Conservation (phyloP, 1,284 basidiomycete genomes). For the Ustilago sp. region DNA sequence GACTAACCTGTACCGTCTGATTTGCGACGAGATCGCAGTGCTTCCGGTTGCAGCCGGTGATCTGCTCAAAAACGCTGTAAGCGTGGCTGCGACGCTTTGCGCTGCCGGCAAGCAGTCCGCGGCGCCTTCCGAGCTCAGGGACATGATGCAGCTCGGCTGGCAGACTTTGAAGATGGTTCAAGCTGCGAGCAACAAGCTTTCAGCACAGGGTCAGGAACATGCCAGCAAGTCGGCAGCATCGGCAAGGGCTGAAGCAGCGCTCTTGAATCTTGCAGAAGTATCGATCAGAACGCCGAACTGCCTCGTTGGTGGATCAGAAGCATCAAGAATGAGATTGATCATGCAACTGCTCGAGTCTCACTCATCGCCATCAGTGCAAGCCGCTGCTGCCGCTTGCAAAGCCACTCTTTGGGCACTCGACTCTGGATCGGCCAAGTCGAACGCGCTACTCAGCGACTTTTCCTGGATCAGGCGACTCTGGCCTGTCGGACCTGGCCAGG, state of each 20-base stretch:
- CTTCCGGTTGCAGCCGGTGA: constrained; percentile 21
- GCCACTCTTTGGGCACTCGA: constrained; percentile 37
- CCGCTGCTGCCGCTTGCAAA: constrained; percentile 33
- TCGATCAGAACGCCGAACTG: constrained; percentile 30
- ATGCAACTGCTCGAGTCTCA: constrained; percentile 35
- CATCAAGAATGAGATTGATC: constrained; percentile 27
- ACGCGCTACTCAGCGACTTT: constrained; percentile 29
- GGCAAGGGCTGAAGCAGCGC: constrained; percentile 20
- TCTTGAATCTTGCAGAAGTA: constrained; percentile 38
- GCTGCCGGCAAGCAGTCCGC: constrained; percentile 33
- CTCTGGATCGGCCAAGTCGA: constrained; percentile 15
- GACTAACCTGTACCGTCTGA: constrained; percentile 39
- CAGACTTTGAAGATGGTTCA: constrained; percentile 39
- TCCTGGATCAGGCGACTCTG: constrained; percentile 43
- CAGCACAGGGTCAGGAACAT: constrained; percentile 10
- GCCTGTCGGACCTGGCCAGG: constrained; percentile 10
- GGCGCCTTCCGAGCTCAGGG: constrained; percentile 25
- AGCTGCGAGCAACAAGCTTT: constrained; percentile 24
- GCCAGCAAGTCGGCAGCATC: neutral
- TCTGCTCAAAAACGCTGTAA: constrained; percentile 63
- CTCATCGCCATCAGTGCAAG: constrained; percentile 18
- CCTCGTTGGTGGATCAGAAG: constrained; percentile 10
- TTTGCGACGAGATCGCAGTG: constrained; percentile 29
- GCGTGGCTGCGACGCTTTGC: constrained; percentile 46
- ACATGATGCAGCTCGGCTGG: constrained; percentile 38